Evolutionary conservation across 2,329 filamentous ascomycete genomes (phyloP), one percentile per base, ranked within the genome.

Genomic region (Fusarium sacchari): DNA sequence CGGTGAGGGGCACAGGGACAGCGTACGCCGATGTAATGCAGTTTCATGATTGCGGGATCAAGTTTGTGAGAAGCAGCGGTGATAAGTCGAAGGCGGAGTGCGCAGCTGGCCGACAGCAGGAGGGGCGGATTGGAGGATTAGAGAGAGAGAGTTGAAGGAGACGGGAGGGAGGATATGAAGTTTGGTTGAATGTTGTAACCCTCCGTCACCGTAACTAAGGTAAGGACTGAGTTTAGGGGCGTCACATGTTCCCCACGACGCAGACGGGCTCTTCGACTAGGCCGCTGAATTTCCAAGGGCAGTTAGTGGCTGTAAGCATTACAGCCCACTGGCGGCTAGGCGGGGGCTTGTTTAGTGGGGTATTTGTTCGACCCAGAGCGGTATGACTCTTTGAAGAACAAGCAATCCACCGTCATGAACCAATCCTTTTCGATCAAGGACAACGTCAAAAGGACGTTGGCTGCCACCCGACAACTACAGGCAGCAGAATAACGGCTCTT

Each of bases 11-110:
- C 71, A 69, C 67, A 57, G 69, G 71, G 72, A 73, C 70, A 72
- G 81, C 91, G 74, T 91, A 96, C 94, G 79, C 94, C 94, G 81
- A 97, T 94, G 84, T 96, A 96, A 83, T 93, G 88, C 83, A 96
- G 86, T 90, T 95, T 96, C 94, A 96, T 96, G 81, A 78, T 91
- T 84, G 72, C 58, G 32, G 42, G 24, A 61, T 63, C 44, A 32
- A 42, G 47, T 36, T 34, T 60, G 52, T 37, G 36, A 58, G 26
- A 46, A 26, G 39, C 46, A 57, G 59, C 59, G 63, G 36, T 53
- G 53, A n/a, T 28, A 47, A 32, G 30, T 47, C 26, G 24, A 24
- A 36, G 34, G 34, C 37, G 30, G 20, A 18, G 34, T 17, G 46
- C 34, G 63, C 26, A 39, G 49, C 30, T 39, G 30, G 47, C 46